Percentiles rank a stretch among this genome's conserved stretches.
These are phyloP conservation scores for Tilletia walkeri DNA, from an alignment of 1,284 basidiomycete species.

Conservation along the genomic window DNA sequence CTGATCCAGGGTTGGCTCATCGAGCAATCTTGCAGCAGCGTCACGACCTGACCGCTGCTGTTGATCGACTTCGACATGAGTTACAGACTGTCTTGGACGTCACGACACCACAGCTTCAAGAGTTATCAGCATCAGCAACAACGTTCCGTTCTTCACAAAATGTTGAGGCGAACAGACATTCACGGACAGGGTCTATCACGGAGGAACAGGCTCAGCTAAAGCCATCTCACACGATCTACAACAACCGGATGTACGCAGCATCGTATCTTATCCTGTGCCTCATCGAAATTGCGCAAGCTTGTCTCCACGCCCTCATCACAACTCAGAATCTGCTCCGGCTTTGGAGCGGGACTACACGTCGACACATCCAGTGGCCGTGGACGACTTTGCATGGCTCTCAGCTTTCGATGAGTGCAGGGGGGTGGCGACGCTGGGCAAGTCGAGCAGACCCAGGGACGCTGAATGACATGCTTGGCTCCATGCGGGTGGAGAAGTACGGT, in stretches of 20 bases:
- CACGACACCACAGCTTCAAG: not conserved
- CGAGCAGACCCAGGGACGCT: not conserved
- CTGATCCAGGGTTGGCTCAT: not conserved
- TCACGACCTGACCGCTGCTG: not conserved
- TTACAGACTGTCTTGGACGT: not conserved
- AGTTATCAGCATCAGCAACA: not conserved
- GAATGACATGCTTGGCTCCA: conserved; percentile 7
- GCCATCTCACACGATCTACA: not conserved
- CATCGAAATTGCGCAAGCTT: conserved; percentile 38
- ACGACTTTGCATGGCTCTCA: not conserved
- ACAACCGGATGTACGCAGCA: conserved; percentile 34
- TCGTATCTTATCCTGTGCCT: conserved; percentile 41
- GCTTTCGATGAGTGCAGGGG: not conserved
- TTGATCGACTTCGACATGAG: conserved; percentile 5
- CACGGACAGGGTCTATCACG: not conserved
- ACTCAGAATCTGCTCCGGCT: conserved; percentile 18
- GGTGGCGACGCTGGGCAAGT: conserved; percentile 10
- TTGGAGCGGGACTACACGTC: conserved; percentile 17
- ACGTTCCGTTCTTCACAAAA: too few relatives aligned
- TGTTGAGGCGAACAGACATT: not conserved
- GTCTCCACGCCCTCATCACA: conserved; percentile 24
- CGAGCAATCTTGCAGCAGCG: conserved; percentile 4
- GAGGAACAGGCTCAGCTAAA: too few relatives aligned
- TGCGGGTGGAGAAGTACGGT: conserved; percentile 11
- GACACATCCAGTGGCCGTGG: conserved; percentile 7